phyloP scores from a whole-genome alignment of 2,329 filamentous ascomycete genomes.

The Didymella segeticola region DNA sequence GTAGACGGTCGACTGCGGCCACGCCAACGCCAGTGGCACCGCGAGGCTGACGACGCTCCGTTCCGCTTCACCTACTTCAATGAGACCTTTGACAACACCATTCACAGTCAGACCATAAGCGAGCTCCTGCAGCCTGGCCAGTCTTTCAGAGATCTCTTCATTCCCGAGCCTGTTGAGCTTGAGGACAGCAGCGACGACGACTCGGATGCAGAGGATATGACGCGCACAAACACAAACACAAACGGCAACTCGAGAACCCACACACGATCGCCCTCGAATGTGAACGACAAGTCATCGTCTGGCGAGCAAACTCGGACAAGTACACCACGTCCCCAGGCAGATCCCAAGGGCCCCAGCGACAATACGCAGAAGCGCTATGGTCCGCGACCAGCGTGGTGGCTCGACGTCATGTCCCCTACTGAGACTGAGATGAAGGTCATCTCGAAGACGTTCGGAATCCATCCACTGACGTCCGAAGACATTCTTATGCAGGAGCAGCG shows the following conservation, averaged over 20 bases:
- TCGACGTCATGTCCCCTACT: slow-evolving; percentile 89
- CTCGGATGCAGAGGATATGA: slow-evolving; percentile 62
- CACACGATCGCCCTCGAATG: slow-evolving; percentile 32
- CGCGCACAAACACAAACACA: slow-evolving; percentile 23
- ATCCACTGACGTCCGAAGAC: slow-evolving; percentile 93
- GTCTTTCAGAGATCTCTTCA: slow-evolving; percentile 85
- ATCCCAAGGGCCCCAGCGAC: slow-evolving; percentile 27
- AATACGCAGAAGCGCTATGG: slow-evolving; percentile 59
- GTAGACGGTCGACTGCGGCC: slow-evolving; percentile 88
- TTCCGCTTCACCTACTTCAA: slow-evolving; percentile 99
- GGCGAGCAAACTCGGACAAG: slow-evolving; percentile 55
- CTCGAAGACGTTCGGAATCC: slow-evolving; percentile 91
- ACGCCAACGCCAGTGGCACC: slow-evolving; percentile 79
- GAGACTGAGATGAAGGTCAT: slow-evolving; percentile 96
- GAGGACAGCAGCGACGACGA: slow-evolving; percentile 74
- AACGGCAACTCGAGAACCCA: slow-evolving; percentile 39
- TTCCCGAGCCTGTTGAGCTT: slow-evolving; percentile 74
- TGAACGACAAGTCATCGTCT: slow-evolving; percentile 46
- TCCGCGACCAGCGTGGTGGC: slow-evolving; percentile 93
- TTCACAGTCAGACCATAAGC: slow-evolving; percentile 94
- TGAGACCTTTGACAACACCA: slow-evolving; percentile 93
- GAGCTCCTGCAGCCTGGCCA: slow-evolving; percentile 86
- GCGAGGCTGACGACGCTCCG: slow-evolving; percentile 85
- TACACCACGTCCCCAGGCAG: slow-evolving; percentile 59
- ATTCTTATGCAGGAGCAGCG: slow-evolving; percentile 97